These are phyloP conservation scores for Knufia petricola DNA, from an alignment of 2,329 filamentous ascomycete genomes.

Conservation along the genomic window DNA sequence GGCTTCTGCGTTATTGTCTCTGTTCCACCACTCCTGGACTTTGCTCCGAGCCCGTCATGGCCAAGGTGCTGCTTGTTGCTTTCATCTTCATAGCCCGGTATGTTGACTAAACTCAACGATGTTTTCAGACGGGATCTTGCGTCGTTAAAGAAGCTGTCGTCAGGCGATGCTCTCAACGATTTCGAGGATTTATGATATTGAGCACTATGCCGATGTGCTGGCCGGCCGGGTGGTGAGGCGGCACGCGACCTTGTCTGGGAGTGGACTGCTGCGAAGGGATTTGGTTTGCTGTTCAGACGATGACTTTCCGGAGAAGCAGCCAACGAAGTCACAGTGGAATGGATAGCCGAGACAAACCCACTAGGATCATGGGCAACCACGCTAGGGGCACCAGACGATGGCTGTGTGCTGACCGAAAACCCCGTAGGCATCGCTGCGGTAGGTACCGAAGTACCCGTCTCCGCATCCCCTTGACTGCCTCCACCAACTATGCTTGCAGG, in stretches of 20 bases:
- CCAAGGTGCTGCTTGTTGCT: not conserved
- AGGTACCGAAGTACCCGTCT: not conserved
- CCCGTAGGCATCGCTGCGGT: not conserved
- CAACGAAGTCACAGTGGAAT: constrained; percentile 16
- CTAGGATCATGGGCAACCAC: constrained; percentile 16
- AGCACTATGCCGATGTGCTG: not conserved
- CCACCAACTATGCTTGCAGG: not conserved
- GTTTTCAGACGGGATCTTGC: not conserved
- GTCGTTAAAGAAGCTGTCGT: constrained; percentile 7
- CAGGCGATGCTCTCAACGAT: constrained; percentile 4
- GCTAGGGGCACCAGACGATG: constrained; percentile 17
- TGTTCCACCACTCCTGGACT: not conserved
- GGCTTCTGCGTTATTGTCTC: not conserved
- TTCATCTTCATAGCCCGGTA: not conserved
- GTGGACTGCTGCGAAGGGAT: constrained; percentile 12
- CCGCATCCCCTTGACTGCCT: not conserved
- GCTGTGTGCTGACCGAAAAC: not conserved
- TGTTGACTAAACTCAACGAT: constrained; percentile 1
- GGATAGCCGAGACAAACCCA: constrained; percentile 12
- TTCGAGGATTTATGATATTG: not conserved
- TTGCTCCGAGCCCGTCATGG: not conserved
- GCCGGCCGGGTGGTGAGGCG: constrained; percentile 17
- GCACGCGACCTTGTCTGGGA: constrained; percentile 21
- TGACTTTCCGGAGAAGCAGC: constrained; percentile 23
- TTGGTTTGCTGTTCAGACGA: constrained; percentile 12